Evolutionary conservation across 768 basidiomycete species (phyloP), one percentile per base, ranked within the genome.

Genomic region (Lentinula detonsa): DNA sequence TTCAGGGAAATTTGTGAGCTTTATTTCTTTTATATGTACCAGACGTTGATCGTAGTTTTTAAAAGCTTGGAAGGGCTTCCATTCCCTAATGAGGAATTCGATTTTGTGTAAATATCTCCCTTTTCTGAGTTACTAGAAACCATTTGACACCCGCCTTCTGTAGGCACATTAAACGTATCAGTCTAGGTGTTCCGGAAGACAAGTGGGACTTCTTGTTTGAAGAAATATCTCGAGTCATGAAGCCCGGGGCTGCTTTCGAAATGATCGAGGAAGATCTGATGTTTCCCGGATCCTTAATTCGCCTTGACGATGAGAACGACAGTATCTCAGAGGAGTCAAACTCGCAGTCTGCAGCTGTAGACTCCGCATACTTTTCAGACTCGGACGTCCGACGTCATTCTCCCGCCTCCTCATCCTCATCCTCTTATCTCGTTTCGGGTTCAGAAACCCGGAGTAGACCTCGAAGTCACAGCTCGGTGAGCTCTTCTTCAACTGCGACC

Each of bases 211-310:
- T 67, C 0, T 70, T 91, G 33, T 77, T 90, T 33, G 87, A 89
- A 69, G 89, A 90, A 69, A 80, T 90, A 18, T 72, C 75, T 13
- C 81, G 90, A 18, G 85, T 91, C 1, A 82, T 91, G 82, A 89
- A 86, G 69, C 81, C 87, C 10, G 87, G 88, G 40, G 88, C 78
- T n/a, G 83, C 85, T 5, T 81, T 91, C 59, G 87, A 90, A 75
- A 87, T 90, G 72, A 74, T 88, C 53, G 90, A 91, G 68, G 88
- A 90, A 70, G 88, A 91, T 63, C 69, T 91, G 3, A 85, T 81
- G 67, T 90, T 90, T 66, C 89, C 88, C 1, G 87, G 88, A 11
- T 8, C 33, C 34, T 11, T n/a, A 16, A 23, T 54, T 3, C 62
- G 69, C 2, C 65, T 72, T 15, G 78, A 81, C 51, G 70, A 71